Conservation (phyloP, 1,284 basidiomycete species). For the Ustilago trichophora region DNA sequence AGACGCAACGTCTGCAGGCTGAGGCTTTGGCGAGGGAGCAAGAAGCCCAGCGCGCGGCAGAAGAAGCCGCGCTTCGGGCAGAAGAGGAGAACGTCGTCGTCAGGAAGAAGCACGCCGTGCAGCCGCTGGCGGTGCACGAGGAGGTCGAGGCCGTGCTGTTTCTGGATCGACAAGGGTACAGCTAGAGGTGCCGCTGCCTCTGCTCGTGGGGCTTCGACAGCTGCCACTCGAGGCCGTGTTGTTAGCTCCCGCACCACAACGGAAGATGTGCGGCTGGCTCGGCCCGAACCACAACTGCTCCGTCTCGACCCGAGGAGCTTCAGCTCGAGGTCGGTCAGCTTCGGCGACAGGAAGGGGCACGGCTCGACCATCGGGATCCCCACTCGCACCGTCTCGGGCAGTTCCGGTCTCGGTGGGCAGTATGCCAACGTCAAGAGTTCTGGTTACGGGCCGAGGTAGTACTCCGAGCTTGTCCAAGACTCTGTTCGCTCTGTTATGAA, state of each 20-base stretch:
- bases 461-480: background rate
- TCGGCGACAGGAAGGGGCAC: constrained; percentile 9
- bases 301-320: constrained; percentile 8
- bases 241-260: constrained; percentile 9
- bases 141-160: constrained; percentile 19
- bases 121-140: constrained; percentile 1
- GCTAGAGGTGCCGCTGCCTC: constrained; percentile 10
- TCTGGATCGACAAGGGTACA: constrained; percentile 17
- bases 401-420: constrained; percentile 46
- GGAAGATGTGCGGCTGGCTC: constrained; percentile 2
- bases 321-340: constrained; percentile 21
- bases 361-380: constrained; percentile 31
- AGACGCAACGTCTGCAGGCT: constrained; percentile 37
- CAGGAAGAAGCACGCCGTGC: constrained; percentile 14
- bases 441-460: constrained; percentile 41
- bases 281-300: background rate
- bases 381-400: constrained; percentile 28
- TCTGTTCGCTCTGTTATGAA: no score
- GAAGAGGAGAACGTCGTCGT: constrained; percentile 18
- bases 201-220: background rate
- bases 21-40: constrained; percentile 34
- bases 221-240: constrained; percentile 16
- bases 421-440: constrained; percentile 54
- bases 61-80: constrained; percentile 9
- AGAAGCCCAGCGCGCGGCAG: constrained; percentile 25